Conservation (phyloP, 495 filamentous ascomycete species). For the Clavariopsis aquatica region DNA sequence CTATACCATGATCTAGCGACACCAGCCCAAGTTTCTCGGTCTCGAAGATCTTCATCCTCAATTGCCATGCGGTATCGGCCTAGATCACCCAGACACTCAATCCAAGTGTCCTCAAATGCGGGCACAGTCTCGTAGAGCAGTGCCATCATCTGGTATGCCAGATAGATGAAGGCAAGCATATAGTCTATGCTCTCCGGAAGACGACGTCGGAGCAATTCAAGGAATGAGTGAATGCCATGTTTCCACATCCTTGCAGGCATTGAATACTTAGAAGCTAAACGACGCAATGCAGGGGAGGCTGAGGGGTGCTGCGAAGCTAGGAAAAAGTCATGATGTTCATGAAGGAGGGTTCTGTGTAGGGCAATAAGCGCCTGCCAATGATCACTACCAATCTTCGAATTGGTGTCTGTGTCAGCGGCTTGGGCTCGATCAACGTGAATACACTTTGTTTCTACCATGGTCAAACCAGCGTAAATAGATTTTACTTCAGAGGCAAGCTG, state of each 20-base stretch:
- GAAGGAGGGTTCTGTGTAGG: slow-evolving; percentile 60
- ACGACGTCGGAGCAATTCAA: slow-evolving; percentile 70
- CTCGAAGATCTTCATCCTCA: slow-evolving; percentile 68
- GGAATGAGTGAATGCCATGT: slow-evolving; percentile 75
- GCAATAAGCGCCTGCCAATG: slow-evolving; percentile 76
- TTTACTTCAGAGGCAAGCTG: slow-evolving; percentile 50
- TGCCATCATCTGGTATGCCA: slow-evolving; percentile 80
- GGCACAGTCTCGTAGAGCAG: slow-evolving; percentile 75
- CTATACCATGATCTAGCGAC: slow-evolving; percentile 81
- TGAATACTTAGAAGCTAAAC: slow-evolving; percentile 66
- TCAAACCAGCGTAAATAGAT: slow-evolving; percentile 72
- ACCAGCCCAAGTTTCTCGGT: slow-evolving; percentile 75
- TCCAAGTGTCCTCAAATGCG: slow-evolving; percentile 81
- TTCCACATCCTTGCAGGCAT: slow-evolving; percentile 88
- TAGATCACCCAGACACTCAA: slow-evolving; percentile 83
- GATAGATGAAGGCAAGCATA: slow-evolving; percentile 79
- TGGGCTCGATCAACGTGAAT: slow-evolving; percentile 65
- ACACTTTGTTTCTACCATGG: slow-evolving; percentile 79
- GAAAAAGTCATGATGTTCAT: slow-evolving; percentile 55
- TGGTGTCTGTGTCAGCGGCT: slow-evolving; percentile 35
- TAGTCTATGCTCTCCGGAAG: slow-evolving; percentile 72
- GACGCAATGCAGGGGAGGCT: slow-evolving; percentile 58
- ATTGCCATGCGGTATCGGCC: slow-evolving; percentile 76
- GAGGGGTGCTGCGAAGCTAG: slow-evolving; percentile 74
- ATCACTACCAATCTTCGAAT: slow-evolving; percentile 54